Conservation (phyloP, 352 stramenopile genomes). For the Phytophthora meadii region DNA sequence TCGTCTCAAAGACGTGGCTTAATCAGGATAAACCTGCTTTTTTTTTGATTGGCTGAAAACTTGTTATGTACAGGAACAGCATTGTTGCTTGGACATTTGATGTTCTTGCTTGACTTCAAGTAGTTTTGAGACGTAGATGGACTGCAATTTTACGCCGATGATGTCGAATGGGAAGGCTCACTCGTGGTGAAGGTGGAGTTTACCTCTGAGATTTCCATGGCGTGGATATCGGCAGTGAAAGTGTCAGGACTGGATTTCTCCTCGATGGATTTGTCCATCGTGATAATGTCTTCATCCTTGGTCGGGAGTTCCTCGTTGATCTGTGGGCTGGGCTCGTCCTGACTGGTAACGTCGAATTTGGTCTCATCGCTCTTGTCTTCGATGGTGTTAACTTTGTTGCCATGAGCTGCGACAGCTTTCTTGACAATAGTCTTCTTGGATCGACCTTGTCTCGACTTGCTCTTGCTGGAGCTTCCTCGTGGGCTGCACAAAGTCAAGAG, state of each 20-base stretch:
- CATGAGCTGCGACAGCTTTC: background rate
- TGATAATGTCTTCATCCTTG: slow-evolving; percentile 9
- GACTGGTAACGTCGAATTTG: background rate
- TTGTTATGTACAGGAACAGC: slow-evolving; percentile 8
- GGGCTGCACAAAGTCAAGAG: slow-evolving; percentile 62
- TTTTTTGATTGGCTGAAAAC: background rate
- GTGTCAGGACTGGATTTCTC: slow-evolving; percentile 10
- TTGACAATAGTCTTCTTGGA: slow-evolving; percentile 1
- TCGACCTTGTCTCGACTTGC: slow-evolving; percentile 5
- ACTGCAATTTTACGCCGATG: slow-evolving; percentile 5
- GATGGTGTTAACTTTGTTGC: background rate
- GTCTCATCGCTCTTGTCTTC: background rate
- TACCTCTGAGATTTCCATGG: too few species aligned
- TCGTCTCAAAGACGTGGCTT: background rate
- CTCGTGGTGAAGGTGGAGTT: slow-evolving; percentile 5
- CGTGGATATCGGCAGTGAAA: background rate
- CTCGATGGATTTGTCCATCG: background rate
- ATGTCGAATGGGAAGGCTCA: slow-evolving; percentile 5
- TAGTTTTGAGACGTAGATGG: slow-evolving; percentile 1
- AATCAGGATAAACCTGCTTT: background rate
- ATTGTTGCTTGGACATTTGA: slow-evolving; percentile 2
- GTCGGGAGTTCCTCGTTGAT: background rate
- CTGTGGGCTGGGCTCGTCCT: background rate
- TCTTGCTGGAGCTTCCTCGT: slow-evolving; percentile 19
- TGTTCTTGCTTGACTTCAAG: slow-evolving; percentile 6